Evolutionary conservation across 768 basidiomycete species (phyloP).

Genomic region (Leccinum pellstonianum): DNA sequence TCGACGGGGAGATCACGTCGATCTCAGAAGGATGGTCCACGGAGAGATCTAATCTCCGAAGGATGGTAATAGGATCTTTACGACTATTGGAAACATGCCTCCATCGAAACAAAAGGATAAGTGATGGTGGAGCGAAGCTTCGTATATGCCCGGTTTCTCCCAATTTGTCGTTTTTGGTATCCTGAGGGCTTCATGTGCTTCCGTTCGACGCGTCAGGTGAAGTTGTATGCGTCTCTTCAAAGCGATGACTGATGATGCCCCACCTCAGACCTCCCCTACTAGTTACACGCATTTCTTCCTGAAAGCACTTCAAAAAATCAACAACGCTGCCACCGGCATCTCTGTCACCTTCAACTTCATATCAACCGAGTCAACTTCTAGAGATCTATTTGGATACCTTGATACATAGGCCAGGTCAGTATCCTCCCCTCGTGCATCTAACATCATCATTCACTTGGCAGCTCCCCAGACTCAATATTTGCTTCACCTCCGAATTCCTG

Average conservation of each 20-base stretch:
- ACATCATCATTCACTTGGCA: too few species aligned
- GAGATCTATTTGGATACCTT: too few species aligned
- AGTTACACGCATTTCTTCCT: background rate
- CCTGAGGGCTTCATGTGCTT: background rate
- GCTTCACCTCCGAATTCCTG: too few species aligned
- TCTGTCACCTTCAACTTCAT: background rate
- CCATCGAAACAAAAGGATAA: background rate
- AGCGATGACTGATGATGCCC: background rate
- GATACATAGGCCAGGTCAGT: background rate
- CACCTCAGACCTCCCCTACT: background rate
- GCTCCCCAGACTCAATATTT: too few species aligned
- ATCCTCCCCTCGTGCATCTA: background rate
- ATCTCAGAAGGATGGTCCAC: background rate
- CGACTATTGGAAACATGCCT: background rate
- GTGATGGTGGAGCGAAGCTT: background rate
- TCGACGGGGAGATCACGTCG: background rate
- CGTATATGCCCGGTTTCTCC: background rate
- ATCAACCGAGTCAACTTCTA: too few species aligned
- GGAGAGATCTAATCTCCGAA: background rate
- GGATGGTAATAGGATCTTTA: background rate
- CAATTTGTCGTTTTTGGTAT: background rate
- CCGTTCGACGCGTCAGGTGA: background rate
- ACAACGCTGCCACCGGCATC: constrained; percentile 20
- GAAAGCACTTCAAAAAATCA: background rate
- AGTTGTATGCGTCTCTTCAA: background rate